A percentile compares a stretch with the other conserved stretches of the same genome.
These are phyloP conservation scores for Colletotrichum nymphaeae DNA, from an alignment of 2,329 filamentous ascomycete genomes.

Conservation along the genomic window DNA sequence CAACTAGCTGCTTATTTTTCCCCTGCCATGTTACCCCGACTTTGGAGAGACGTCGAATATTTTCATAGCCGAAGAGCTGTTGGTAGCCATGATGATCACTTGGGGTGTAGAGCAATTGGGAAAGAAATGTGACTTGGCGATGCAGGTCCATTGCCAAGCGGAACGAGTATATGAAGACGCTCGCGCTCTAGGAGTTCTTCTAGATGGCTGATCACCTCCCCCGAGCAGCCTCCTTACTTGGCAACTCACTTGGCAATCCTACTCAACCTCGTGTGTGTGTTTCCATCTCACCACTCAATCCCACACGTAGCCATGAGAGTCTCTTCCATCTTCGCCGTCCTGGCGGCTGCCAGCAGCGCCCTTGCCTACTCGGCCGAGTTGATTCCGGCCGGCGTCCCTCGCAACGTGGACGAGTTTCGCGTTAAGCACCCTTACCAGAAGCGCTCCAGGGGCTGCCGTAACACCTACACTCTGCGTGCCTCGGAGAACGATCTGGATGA, in stretches of 20 bases:
- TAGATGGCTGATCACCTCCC: slow-evolving; percentile 24
- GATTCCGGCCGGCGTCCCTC: slow-evolving; percentile 38
- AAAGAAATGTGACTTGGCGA: slow-evolving; percentile 17
- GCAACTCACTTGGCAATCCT: background rate
- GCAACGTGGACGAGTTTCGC: slow-evolving; percentile 41
- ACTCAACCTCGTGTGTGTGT: background rate
- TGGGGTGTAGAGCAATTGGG: background rate
- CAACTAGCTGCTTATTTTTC: background rate
- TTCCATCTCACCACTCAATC: background rate
- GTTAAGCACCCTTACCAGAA: slow-evolving; percentile 66
- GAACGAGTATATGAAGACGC: slow-evolving; percentile 29
- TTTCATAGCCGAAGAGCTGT: background rate
- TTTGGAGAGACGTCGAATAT: background rate
- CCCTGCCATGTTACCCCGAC: slow-evolving; percentile 13
- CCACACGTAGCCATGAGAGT: slow-evolving; percentile 36
- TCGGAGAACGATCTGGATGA: slow-evolving; percentile 57
- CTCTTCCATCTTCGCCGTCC: slow-evolving; percentile 32
- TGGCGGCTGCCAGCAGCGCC: slow-evolving; percentile 36
- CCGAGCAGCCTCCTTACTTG: slow-evolving; percentile 26
- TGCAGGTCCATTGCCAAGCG: slow-evolving; percentile 27
- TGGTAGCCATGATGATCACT: background rate
- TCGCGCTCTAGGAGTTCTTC: slow-evolving; percentile 9
- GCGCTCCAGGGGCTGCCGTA: slow-evolving; percentile 32
- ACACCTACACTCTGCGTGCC: slow-evolving; percentile 31
- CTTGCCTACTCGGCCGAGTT: slow-evolving; percentile 26